Evolutionary conservation across 2,329 filamentous ascomycete genomes (phyloP), one percentile per base, ranked within the genome.

Genomic region (Aspergillus caelatus): DNA sequence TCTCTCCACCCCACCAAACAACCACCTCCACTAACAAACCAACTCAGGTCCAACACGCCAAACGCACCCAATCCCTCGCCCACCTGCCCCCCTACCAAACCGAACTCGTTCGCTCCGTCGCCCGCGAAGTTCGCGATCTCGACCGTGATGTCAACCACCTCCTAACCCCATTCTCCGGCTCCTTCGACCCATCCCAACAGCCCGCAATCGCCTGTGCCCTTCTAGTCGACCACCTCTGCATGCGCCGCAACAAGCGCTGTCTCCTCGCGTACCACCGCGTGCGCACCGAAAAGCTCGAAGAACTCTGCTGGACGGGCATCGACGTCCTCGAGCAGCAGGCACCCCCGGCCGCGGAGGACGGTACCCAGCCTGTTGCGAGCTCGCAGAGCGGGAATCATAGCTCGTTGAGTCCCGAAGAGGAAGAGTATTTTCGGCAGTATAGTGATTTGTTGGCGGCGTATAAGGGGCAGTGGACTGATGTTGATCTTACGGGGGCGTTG

Each of bases 391-490:
- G 76, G 58, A 66, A 65, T 46, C 77, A 88, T 63, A 94, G 90
- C 81, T 94, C 91, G 72, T 81, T 98, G 63, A 97, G 93, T 72
- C 94, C 95, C 0, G 94, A 98, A 76, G 95, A 99, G 77, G 94
- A 97, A 77, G 95, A 98, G 71, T 99, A 97, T 74, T 91, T 97
- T 62, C 86, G 94, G 64, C 90, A 94, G 73, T 99, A 97, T 75
- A 90, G 91, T 68, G 94, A 99, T 73, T 83, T 99, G 68, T 82
- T 99, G 61, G 93, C 94, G n/a, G 92, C 93, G 2, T 97, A 96
- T 79, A 99, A 99, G 77, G 95, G 95, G 0, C 93, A 97, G 73
- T 99, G 94, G 94, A 98, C 94, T 23, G 95, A 99, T 76, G 91
- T 99, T 69, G 95, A 99, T 78, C 82, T 99, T 60, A 97, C 95